Base-by-base conservation (phyloP, 495 filamentous ascomycete genomes). In the Xylaria bambusicola region DNA sequence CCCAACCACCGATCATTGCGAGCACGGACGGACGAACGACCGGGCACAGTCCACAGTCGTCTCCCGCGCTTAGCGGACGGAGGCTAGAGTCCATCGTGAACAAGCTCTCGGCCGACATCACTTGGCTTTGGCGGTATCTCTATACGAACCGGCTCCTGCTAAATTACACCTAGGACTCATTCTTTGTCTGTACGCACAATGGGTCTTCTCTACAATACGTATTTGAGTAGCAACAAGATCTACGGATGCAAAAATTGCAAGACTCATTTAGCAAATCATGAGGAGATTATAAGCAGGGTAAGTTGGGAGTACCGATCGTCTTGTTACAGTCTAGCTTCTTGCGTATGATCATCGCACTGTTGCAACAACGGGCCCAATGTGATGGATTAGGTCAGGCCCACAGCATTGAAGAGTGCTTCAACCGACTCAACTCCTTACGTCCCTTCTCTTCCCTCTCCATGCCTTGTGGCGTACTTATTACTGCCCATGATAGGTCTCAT, bases 201-300 rank as follows among this genome's bases (percentile, higher is more conserved):
- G 94, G 94, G 94, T 62, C 87, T 98, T 64, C 78, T 88, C 55
- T 98, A 98, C 82, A 97, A 97, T 80, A 84, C 92, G 64, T 98
- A 98, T 75, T 87, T 98, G 64, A 91, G 88, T 73, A 86, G 88
- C 66, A 84, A 80, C 75, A 89, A 89, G 74, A 93, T 98, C 73
- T 97, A 95, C 70, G 95, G 92, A 52, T 98, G 94, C 83, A 95
- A 93, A 77, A 81, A 80, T 62, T 98, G 94, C 85, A 97, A 97
- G 73, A 89, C 94, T 2, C 94, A 98, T 71, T 86, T 98, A 10
- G 86, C 92, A 10, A 92, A 95, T 67, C 92, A 96, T 64, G 91
- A 98, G 61, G 92, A 96, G 63, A 98, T 98, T 60, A 90, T 98
- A 56, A 96, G 91, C 66, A 81, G 93, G 66, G 94, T 98, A 78